Evolutionary conservation across 176 grass and related monocot genomes (phyloP), one percentile per base, ranked within the genome.

Genomic region (Guadua angustifolia): DNA sequence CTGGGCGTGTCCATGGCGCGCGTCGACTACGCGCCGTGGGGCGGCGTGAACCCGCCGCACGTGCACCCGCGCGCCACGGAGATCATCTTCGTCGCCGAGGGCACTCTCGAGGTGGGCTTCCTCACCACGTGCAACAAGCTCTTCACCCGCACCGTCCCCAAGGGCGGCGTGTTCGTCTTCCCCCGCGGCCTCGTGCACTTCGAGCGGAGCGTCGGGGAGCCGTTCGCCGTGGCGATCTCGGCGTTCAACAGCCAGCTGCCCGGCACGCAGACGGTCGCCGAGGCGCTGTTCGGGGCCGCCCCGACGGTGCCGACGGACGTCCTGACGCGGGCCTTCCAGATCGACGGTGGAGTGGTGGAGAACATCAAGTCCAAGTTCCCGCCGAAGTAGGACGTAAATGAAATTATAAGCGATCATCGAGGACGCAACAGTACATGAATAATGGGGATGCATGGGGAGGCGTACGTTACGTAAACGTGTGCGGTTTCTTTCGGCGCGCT

Each of bases 171-270:
- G 1, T 94, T 97, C 39, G 89, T 91, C 0, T 97, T 97, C 81
- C 91, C 91, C 0, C 47, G 87, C 15, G 87, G 94, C 38, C 79
- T 94, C 19, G 26, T 91, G 5, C 94, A 94, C 80, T 97, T 71
- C 86, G 68, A 97, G 70, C 84, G 79, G 49, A 91, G 84, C 53
- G 69, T 70, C 42, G 91, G 82, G 0, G 32, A 36, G 0, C 47
- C 14, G 47, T 47, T 86, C 9, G 94, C 91, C 47, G 74, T 83
- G 0, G 91, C 72, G 0, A 67, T 93, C 19, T 67, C 87, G 0
- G 84, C 86, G 18, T 96, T 93, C 84, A 40, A 91, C 77, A 93
- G 91, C 84, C 91, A 96, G 89, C 2, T 91, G 8, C 89, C 85
- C 4, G 47, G 94, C 55, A 86, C 88, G 38, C 86, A 86, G 39